Conservation (phyloP, 148 eudicot genomes). For the Spergularia bocconei region DNA sequence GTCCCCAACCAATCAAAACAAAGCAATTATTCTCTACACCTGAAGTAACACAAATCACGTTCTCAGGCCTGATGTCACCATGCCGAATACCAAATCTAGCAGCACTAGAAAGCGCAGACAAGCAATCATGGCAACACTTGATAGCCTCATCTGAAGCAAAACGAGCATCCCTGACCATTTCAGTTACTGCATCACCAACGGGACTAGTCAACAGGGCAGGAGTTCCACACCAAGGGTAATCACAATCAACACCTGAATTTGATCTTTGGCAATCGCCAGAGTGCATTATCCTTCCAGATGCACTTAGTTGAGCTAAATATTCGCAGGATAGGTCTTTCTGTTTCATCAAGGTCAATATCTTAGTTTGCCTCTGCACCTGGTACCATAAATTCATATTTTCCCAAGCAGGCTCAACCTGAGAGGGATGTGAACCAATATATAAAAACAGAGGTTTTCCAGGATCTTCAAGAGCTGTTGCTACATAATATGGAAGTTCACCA, state of each 20-base stretch:
- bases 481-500: constrained; percentile 59
- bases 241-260: constrained; percentile 59
- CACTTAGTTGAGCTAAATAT: constrained; percentile 64
- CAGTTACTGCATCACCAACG: constrained; percentile 63
- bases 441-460: constrained; percentile 53
- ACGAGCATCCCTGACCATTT: constrained; percentile 50
- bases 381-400: constrained; percentile 93
- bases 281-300: constrained; percentile 78
- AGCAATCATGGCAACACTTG: constrained; percentile 91
- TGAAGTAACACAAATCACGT: constrained; percentile 57
- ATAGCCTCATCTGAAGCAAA: constrained; percentile 70
- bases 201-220: constrained; percentile 81
- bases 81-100: constrained; percentile 67
- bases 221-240: constrained; percentile 85
- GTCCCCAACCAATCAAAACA: constrained; percentile 88
- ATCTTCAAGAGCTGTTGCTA: constrained; percentile 62
- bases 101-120: constrained; percentile 70
- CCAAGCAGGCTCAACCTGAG: constrained; percentile 89
- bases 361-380: constrained; percentile 97
- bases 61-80: constrained; percentile 91
- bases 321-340: constrained; percentile 75
- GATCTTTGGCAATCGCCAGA: constrained; percentile 61
- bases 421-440: constrained; percentile 84
- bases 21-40: constrained; percentile 51
- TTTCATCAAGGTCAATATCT: constrained; percentile 76